Evolutionary conservation across 495 filamentous ascomycete genomes (phyloP), one percentile per base, ranked within the genome.

Genomic region (Delitschia confertaspora): DNA sequence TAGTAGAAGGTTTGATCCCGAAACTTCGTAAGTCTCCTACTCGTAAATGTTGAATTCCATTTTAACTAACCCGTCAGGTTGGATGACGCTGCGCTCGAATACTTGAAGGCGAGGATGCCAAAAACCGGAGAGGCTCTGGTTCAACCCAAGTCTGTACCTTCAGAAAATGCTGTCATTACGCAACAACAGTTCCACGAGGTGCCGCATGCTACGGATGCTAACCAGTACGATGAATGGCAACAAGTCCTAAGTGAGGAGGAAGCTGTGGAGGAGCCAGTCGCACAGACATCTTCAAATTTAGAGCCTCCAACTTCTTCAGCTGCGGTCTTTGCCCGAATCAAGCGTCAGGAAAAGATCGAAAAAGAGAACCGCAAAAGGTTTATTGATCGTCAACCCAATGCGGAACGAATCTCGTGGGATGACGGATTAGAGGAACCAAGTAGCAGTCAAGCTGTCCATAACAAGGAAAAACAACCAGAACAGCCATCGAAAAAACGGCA

Each of bases 381-480:
- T 10, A 42, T 66, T 11, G 69, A 72, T 51, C 57, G 38, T 6
- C 68, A 73, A 41, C 29, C 46, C 3, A 48, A 58, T 45, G 67
- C 65, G 9, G 29, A 48, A 23, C 36, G 58, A 14, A 39, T 69
- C 16, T 30, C 26, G 17, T 67, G 59, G 35, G 54, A 59, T 47
- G 54, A 57, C 13, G 52, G 47, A 0, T 51, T 51, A 13, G 49
- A 22, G 30, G 23, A n/a, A n/a, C n/a, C n/a, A n/a, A n/a, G n/a
- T n/a, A n/a, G n/a, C n/a, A n/a, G n/a, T n/a, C n/a, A n/a, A n/a
- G n/a, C n/a, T n/a, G n/a, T n/a, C n/a, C n/a, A 51, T 8, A 38
- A 38, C 32, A 19, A 38, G 31, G 26, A 38, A 20, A 37, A 49
- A 23, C 27, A 58, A 35, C 36, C 48, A 9, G 20, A 39, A 41